A percentile compares a stretch with the other conserved stretches of the same genome.
Conservation (phyloP, 495 filamentous ascomycete genomes). For the Aspergillus sparsus region DNA sequence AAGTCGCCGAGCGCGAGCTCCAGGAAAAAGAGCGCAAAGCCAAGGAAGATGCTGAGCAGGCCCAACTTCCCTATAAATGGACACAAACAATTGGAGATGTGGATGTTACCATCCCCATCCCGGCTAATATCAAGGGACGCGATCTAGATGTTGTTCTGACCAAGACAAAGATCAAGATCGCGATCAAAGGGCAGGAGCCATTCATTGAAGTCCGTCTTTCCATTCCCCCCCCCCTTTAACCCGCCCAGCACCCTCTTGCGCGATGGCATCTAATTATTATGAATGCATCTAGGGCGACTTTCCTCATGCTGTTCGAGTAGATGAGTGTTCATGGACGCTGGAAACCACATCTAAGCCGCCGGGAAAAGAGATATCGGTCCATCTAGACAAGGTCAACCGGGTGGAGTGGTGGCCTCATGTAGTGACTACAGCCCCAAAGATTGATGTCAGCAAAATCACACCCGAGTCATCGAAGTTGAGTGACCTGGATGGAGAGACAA, state of each 20-base stretch:
- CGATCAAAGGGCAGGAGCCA: slow-evolving; percentile 83
- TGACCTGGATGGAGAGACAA: slow-evolving; percentile 93
- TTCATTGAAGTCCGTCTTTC: slow-evolving; percentile 70
- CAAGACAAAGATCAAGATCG: slow-evolving; percentile 75
- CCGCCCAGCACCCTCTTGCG: not conserved
- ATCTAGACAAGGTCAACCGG: slow-evolving; percentile 96
- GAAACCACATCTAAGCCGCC: slow-evolving; percentile 59
- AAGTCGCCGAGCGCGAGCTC: slow-evolving; percentile 50
- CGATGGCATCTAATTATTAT: not conserved
- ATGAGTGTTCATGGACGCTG: slow-evolving; percentile 95
- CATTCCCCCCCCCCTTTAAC: not conserved
- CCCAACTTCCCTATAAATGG: slow-evolving; percentile 94
- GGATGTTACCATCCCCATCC: slow-evolving; percentile 75
- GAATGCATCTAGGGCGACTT: slow-evolving; percentile 68
- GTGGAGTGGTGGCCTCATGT: slow-evolving; percentile 98
- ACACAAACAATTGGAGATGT: slow-evolving; percentile 91
- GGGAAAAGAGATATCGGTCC: slow-evolving; percentile 78
- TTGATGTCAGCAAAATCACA: slow-evolving; percentile 92
- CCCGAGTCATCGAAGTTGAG: slow-evolving; percentile 88
- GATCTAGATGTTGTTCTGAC: slow-evolving; percentile 84
- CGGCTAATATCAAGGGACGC: slow-evolving; percentile 76
- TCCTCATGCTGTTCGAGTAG: slow-evolving; percentile 73
- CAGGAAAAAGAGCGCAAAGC: slow-evolving; percentile 69
- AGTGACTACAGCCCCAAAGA: slow-evolving; percentile 72
- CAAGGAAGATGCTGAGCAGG: slow-evolving; percentile 85